phyloP scores from a whole-genome alignment of 257 asterid species.

The Solanum tarapatanum region DNA sequence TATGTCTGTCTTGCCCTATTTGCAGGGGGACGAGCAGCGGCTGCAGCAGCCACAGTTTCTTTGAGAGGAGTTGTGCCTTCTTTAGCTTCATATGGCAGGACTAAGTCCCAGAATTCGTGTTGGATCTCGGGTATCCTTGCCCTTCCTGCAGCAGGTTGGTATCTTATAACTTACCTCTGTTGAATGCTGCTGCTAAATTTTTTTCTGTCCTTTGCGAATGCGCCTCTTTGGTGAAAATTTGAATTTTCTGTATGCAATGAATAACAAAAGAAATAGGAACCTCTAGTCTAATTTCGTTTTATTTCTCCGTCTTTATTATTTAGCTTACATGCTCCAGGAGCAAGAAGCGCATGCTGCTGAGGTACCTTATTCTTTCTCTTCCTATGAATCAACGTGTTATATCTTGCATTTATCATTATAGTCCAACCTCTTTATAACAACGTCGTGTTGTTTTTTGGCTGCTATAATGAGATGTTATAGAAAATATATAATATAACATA shows the following conservation, averaged over 20 bases:
- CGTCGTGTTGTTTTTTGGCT: background rate
- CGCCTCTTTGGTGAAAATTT: background rate
- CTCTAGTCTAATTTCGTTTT: background rate
- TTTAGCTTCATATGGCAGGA: slow-evolving; percentile 44
- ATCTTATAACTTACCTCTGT: background rate
- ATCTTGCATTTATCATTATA: background rate
- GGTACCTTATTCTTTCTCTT: slow-evolving; percentile 24
- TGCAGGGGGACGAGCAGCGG: slow-evolving; percentile 67
- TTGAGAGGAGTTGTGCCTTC: slow-evolving; percentile 53
- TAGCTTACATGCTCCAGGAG: slow-evolving; percentile 82
- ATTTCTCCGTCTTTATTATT: slow-evolving; percentile 1
- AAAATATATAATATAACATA: background rate
- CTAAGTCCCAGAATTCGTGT: slow-evolving; percentile 46
- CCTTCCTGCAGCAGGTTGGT: slow-evolving; percentile 88
- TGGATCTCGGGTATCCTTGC: slow-evolving; percentile 69
- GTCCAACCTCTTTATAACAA: background rate
- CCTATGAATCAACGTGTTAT: background rate
- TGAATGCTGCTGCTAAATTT: background rate
- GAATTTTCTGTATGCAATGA: background rate
- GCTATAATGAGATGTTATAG: background rate
- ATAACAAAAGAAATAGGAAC: background rate
- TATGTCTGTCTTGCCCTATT: background rate
- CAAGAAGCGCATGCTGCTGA: slow-evolving; percentile 87
- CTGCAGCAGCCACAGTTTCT: slow-evolving; percentile 61
- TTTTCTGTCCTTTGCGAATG: background rate